A percentile compares a stretch with the other conserved stretches of the same genome.
phyloP scores from a whole-genome alignment of 305 asterid genomes.

The Salvia sclarea region DNA sequence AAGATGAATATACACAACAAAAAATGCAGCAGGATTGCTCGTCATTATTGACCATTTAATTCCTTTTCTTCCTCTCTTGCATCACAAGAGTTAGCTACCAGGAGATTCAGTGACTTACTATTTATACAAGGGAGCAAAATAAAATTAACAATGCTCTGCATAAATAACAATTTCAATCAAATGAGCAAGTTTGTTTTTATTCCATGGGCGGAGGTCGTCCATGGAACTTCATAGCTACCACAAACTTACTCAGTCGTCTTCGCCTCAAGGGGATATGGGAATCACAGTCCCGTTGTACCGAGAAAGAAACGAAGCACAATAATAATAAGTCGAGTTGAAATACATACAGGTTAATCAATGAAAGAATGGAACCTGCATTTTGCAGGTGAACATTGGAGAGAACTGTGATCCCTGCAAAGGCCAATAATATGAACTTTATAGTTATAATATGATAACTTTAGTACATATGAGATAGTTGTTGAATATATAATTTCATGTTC shows the following conservation, averaged over 20 bases:
- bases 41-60: slow-evolving; percentile 23
- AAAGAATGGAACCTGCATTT: slow-evolving; percentile 57
- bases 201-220: slow-evolving; percentile 5
- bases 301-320: slow-evolving; percentile 31
- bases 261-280: slow-evolving; percentile 19
- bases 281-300: slow-evolving; percentile 37
- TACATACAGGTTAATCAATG: slow-evolving; percentile 55
- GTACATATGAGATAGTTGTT: not conserved
- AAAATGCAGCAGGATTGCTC: not conserved
- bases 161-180: slow-evolving; percentile 23
- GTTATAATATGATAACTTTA: not conserved
- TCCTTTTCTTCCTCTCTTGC: not conserved
- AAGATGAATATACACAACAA: not conserved
- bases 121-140: slow-evolving; percentile 32
- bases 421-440: not conserved
- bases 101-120: slow-evolving; percentile 28
- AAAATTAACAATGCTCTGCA: slow-evolving; percentile 20
- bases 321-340: slow-evolving; percentile 35
- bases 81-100: not conserved
- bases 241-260: slow-evolving; percentile 1
- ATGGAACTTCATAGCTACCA: slow-evolving; percentile 24
- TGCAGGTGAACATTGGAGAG: slow-evolving; percentile 38
- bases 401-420: slow-evolving; percentile 33
- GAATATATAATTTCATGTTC: not conserved
- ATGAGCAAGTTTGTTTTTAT: not conserved